These are phyloP conservation scores for Saccharomycopsis sp. DNA, from an alignment of 805 yeast species.

Conservation along the genomic window DNA sequence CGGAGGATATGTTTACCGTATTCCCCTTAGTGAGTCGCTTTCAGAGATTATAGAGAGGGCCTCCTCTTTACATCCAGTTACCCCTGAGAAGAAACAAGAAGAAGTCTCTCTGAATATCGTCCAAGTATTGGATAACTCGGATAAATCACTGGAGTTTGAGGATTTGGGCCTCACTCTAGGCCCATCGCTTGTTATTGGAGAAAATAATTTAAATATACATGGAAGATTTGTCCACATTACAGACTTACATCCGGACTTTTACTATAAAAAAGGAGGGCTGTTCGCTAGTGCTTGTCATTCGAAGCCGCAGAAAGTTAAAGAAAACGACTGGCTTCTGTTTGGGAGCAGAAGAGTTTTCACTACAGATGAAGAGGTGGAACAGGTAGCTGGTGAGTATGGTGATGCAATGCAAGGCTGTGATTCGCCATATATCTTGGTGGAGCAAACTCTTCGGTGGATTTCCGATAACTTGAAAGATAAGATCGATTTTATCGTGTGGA, in stretches of 20 bases:
- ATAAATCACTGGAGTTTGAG: not conserved
- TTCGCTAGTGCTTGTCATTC: slow-evolving; percentile 53
- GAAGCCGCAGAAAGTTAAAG: not conserved
- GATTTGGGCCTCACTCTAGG: not conserved
- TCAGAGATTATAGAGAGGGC: no score
- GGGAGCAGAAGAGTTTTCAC: slow-evolving; percentile 23
- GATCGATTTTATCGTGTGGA: slow-evolving; percentile 83
- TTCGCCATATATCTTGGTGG: slow-evolving; percentile 55
- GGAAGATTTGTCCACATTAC: slow-evolving; percentile 85
- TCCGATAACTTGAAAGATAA: slow-evolving; percentile 58
- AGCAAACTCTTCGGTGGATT: slow-evolving; percentile 63
- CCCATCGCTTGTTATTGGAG: not conserved
- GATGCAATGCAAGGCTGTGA: slow-evolving; percentile 77
- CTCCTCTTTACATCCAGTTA: not conserved
- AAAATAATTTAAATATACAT: slow-evolving; percentile 28
- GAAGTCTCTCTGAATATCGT: not conserved
- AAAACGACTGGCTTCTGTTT: slow-evolving; percentile 19
- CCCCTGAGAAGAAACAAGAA: not conserved
- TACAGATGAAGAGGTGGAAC: slow-evolving; percentile 26
- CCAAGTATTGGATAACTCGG: not conserved
- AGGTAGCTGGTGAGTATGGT: slow-evolving; percentile 60
- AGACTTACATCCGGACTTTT: slow-evolving; percentile 79
- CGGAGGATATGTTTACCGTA: not conserved
- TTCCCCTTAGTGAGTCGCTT: not conserved
- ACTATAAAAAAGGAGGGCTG: slow-evolving; percentile 47